Evolutionary conservation across 2,329 filamentous ascomycete species (phyloP).

Genomic region (Thielaviopsis musarum): DNA sequence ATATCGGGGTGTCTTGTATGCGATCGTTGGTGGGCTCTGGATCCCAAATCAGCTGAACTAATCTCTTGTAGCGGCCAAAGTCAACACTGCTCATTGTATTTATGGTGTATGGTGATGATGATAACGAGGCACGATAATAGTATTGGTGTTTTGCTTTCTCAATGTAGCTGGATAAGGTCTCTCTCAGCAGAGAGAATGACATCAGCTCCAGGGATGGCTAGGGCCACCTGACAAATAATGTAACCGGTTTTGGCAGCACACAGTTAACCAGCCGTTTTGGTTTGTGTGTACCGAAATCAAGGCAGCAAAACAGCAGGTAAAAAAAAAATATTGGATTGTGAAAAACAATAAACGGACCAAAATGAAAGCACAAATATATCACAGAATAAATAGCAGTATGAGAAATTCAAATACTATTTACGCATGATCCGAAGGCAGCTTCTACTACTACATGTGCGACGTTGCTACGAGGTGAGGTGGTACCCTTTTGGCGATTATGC

Average conservation of each 20-base stretch:
- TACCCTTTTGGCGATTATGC: no score
- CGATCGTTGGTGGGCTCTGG: slow-evolving; percentile 72
- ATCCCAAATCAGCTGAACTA: slow-evolving; percentile 87
- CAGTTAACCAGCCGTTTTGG: neutral
- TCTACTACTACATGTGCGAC: no score
- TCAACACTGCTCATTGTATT: slow-evolving; percentile 40
- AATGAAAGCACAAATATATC: neutral
- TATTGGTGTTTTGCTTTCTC: neutral
- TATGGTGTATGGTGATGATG: neutral
- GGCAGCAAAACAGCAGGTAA: neutral
- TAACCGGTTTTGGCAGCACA: slow-evolving; percentile 2
- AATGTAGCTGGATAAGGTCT: neutral
- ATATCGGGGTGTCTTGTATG: slow-evolving; percentile 50
- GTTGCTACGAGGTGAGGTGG: no score
- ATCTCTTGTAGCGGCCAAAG: slow-evolving; percentile 57
- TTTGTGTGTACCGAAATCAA: neutral
- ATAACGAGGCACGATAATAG: neutral
- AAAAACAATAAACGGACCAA: neutral
- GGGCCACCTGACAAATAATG: neutral
- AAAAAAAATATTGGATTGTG: neutral
- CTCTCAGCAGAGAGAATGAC: slow-evolving; percentile 2
- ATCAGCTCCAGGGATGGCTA: slow-evolving; percentile 6
- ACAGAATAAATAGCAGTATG: neutral
- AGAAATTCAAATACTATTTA: neutral
- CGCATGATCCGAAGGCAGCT: no score